phyloP scores from a whole-genome alignment of 2,329 filamentous ascomycete genomes.

The Cordyceps cateniannulata region DNA sequence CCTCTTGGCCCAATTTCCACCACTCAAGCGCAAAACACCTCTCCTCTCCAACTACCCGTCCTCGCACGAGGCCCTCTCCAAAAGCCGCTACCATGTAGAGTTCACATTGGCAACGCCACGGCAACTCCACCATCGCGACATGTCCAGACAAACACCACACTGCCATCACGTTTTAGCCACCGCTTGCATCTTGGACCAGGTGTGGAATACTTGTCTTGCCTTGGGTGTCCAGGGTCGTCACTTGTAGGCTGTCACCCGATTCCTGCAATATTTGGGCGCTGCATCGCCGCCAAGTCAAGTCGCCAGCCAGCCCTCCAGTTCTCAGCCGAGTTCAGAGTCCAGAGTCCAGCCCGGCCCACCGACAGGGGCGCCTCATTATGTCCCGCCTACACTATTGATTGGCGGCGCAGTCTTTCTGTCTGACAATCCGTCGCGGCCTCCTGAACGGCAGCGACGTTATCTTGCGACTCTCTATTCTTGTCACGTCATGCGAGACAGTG shows the following conservation, averaged over 20 bases:
- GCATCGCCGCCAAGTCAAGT: constrained; percentile 8
- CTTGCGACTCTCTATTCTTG: background rate
- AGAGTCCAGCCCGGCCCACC: constrained; percentile 4
- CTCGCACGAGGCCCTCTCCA: background rate
- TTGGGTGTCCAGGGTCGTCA: background rate
- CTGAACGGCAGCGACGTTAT: background rate
- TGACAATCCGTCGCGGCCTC: background rate
- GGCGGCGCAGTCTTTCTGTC: background rate
- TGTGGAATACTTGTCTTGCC: background rate
- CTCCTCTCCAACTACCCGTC: background rate
- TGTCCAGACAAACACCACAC: constrained; percentile 8
- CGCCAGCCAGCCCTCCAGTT: constrained; percentile 2
- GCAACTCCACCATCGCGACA: constrained; percentile 9
- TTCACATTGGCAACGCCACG: constrained; percentile 7
- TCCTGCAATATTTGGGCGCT: background rate
- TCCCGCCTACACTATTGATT: constrained; percentile 8
- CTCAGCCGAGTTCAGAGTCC: background rate
- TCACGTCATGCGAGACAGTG: constrained; percentile 2
- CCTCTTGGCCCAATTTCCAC: background rate
- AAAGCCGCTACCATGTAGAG: constrained; percentile 1
- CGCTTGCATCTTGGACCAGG: background rate
- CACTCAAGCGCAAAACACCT: background rate
- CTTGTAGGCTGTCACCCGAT: constrained; percentile 4
- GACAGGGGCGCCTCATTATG: constrained; percentile 4
- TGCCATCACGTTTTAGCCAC: constrained; percentile 7